Evolutionary conservation across 2,329 filamentous ascomycete species (phyloP).

Genomic region (Nakataea oryzae): DNA sequence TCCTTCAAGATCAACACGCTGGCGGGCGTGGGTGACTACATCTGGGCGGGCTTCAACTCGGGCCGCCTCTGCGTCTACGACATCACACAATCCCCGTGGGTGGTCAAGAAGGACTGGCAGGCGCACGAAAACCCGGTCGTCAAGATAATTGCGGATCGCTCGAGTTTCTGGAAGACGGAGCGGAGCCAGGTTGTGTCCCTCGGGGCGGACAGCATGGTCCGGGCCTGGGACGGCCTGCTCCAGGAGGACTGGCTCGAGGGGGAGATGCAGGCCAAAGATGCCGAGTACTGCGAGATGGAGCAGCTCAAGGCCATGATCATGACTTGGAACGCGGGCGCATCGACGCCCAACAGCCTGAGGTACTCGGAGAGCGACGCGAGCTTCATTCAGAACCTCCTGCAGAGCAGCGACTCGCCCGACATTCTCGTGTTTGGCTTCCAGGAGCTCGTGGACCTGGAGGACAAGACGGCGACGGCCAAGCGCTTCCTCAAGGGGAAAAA

Average conservation of each 20-base stretch:
- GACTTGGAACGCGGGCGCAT: conserved; percentile 97
- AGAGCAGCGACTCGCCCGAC: conserved; percentile 69
- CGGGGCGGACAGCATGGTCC: conserved; percentile 76
- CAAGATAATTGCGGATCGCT: conserved; percentile 65
- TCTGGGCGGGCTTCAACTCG: conserved; percentile 94
- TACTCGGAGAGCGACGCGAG: conserved; percentile 58
- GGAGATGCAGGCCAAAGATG: conserved; percentile 76
- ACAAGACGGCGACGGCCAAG: conserved; percentile 96
- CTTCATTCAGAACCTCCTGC: conserved; percentile 74
- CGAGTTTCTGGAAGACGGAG: conserved; percentile 77
- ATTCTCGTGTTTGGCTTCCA: conserved; percentile 95
- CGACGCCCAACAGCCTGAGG: conserved; percentile 74
- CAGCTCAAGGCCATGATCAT: conserved; percentile 71
- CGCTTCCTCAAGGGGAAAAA: conserved; percentile 89
- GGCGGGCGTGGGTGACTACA: conserved; percentile 65
- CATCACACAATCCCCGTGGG: conserved; percentile 71
- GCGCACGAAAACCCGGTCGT: conserved; percentile 78
- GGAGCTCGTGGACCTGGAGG: conserved; percentile 93
- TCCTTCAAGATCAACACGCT: conserved; percentile 92
- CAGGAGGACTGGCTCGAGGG: conserved; percentile 91
- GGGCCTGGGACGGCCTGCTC: conserved; percentile 84
- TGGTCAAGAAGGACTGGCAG: conserved; percentile 87
- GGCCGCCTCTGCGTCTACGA: conserved; percentile 94
- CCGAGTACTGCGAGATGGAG: conserved; percentile 76
- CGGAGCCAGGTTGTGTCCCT: conserved; percentile 77